These are phyloP conservation scores for Diplocarpon rosae DNA, from an alignment of 2,329 filamentous ascomycete species.

Conservation along the genomic window DNA sequence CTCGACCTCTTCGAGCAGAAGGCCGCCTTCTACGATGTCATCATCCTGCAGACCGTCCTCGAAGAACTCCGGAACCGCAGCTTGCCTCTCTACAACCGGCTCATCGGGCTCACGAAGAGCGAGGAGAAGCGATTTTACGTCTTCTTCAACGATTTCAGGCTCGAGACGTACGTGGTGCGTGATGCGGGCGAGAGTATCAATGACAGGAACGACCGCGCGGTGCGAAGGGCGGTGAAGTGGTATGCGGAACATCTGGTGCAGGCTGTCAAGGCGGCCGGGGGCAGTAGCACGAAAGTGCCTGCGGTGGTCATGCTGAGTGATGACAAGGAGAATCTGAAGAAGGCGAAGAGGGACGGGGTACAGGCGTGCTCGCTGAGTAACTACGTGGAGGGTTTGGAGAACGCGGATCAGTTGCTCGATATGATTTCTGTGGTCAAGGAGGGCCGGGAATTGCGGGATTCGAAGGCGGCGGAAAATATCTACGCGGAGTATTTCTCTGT, in stretches of 20 bases:
- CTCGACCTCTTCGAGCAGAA: constrained; percentile 97
- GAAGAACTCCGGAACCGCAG: constrained; percentile 94
- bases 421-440: constrained; percentile 81
- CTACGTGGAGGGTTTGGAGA: constrained; percentile 76
- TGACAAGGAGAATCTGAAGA: constrained; percentile 76
- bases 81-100: constrained; percentile 84
- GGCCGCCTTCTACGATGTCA: constrained; percentile 88
- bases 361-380: constrained; percentile 56
- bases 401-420: constrained; percentile 76
- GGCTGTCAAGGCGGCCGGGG: constrained; percentile 42
- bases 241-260: constrained; percentile 71
- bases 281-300: constrained; percentile 47
- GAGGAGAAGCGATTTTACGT: constrained; percentile 97
- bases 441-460: constrained; percentile 50
- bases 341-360: constrained; percentile 68
- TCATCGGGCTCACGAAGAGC: constrained; percentile 83
- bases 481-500: constrained; percentile 85
- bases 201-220: constrained; percentile 88
- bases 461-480: constrained; percentile 54
- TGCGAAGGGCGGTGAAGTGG: constrained; percentile 79
- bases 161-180: constrained; percentile 78
- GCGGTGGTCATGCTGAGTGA: constrained; percentile 89
- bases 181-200: constrained; percentile 79
- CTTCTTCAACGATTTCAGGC: constrained; percentile 96
- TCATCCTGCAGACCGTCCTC: constrained; percentile 89